Conservation (phyloP, 2,329 filamentous ascomycete genomes). For the Acrodontium crateriforme region DNA sequence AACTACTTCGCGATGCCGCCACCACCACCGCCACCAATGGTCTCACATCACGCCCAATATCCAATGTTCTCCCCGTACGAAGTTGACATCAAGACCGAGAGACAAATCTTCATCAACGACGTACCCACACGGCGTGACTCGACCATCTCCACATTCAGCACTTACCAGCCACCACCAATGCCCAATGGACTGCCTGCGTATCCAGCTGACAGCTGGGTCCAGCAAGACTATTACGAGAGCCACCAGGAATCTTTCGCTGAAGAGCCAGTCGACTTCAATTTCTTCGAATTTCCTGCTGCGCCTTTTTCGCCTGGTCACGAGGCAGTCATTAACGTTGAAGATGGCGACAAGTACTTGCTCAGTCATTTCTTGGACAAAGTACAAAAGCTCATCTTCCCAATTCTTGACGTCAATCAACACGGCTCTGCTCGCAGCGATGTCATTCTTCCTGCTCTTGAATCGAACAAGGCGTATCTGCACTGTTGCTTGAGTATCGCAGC, state of each 20-base stretch:
- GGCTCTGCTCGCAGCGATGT: constrained; percentile 69
- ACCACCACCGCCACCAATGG: constrained; percentile 27
- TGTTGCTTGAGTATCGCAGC: constrained; percentile 90
- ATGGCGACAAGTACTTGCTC: constrained; percentile 72
- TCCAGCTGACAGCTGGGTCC: constrained; percentile 55
- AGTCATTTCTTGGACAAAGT: constrained; percentile 87
- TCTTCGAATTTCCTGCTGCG: constrained; percentile 68
- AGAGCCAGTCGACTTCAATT: constrained; percentile 52
- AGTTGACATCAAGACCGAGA: constrained; percentile 89
- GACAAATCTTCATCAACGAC: constrained; percentile 87
- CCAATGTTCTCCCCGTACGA: constrained; percentile 69
- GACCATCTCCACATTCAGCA: constrained; percentile 82
- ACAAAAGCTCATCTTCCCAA: constrained; percentile 77
- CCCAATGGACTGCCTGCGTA: constrained; percentile 49
- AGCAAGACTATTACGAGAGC: constrained; percentile 55
- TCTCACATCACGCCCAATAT: constrained; percentile 20
- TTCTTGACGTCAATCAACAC: constrained; percentile 79
- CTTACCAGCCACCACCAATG: constrained; percentile 67
- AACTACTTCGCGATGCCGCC: constrained; percentile 51
- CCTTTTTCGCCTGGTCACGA: constrained; percentile 49
- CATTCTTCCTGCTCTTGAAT: constrained; percentile 75
- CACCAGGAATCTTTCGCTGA: constrained; percentile 51
- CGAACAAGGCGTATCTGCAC: constrained; percentile 86
- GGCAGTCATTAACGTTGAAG: constrained; percentile 68
- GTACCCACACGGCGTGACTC: constrained; percentile 75